Evolutionary conservation across 192 early-diverging fungal species (phyloP).

Genomic region (Entomortierella parvispora): DNA sequence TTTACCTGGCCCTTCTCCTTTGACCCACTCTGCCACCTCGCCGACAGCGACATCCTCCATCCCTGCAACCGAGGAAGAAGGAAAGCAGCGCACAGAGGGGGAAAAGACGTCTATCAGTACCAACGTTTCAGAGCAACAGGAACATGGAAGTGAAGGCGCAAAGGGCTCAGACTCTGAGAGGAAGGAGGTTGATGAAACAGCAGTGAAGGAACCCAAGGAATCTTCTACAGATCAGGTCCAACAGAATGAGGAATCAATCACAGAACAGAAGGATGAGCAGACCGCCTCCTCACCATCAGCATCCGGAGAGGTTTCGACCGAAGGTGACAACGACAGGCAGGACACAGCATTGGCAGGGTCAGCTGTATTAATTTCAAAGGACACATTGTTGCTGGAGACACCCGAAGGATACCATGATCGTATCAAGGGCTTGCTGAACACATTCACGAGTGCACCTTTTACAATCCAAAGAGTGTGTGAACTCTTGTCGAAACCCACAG

Average conservation of each 20-base stretch:
- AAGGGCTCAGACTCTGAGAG: too few species aligned
- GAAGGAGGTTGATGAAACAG: too few species aligned
- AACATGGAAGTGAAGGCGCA: too few species aligned
- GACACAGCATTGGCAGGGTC: background rate
- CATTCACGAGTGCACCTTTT: slow-evolving; percentile 51
- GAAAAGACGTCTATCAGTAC: background rate
- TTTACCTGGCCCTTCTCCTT: background rate
- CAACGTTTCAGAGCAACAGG: too few species aligned
- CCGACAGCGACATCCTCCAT: background rate
- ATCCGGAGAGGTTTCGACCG: too few species aligned
- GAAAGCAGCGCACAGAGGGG: background rate
- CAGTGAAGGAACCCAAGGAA: too few species aligned
- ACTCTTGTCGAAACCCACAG: slow-evolving; percentile 37
- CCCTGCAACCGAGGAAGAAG: too few species aligned
- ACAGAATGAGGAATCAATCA: too few species aligned
- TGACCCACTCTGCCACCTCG: background rate
- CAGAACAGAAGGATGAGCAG: too few species aligned
- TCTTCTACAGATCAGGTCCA: too few species aligned
- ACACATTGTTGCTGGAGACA: slow-evolving; percentile 40
- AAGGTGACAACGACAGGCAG: too few species aligned
- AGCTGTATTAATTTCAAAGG: slow-evolving; percentile 36
- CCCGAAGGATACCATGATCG: slow-evolving; percentile 46
- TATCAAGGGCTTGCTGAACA: slow-evolving; percentile 34
- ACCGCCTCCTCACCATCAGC: too few species aligned
- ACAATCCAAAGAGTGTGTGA: slow-evolving; percentile 58